Evolutionary conservation across 2,329 filamentous ascomycete genomes (phyloP), one percentile per base, ranked within the genome.

Genomic region (Colletotrichum sp.): DNA sequence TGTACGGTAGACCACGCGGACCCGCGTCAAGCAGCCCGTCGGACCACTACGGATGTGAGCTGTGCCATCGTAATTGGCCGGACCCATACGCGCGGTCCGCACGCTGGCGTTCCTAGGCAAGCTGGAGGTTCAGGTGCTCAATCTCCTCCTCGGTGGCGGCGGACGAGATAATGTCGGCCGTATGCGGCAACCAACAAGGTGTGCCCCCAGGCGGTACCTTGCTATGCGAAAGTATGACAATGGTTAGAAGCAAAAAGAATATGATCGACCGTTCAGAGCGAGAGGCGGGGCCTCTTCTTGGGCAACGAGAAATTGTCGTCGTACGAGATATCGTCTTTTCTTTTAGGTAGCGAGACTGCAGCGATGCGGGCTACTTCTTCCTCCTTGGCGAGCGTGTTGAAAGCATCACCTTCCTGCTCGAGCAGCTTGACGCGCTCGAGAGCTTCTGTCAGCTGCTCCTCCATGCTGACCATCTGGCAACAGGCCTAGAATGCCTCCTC

Each of bases 381-480:
- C 36, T 39, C 36, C 36, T 39, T 39, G 7, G 36, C 36, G 15
- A 39, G 36, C 36, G 15, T 39, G 7, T 8, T 39, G 15, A 16
- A 16, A 24, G 93, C 91, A 82, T 95, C 93, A 12, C 93, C 92
- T 83, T 96, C 94, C 81, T 94, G 91, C 81, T 95, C 93, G 16
- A 94, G 87, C 34, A 93, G 85, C 82, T 90, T 92, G 78, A 94
- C 87, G 67, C 88, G 89, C 77, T 93, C 92, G 64, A 90, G 87
- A 21, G 93, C 87, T 77, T 92, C 89, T 30, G 92, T 88, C 4
- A 96, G 86, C 82, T 95, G 91, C 80, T 94, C 92, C 78, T 94
- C 90, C 65, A 92, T 83, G 57, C 90, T 88, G 70, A 92, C 91
- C 68, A 94, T 87, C 79, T 92, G 88, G 80, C 94, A 94, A 75